These are phyloP conservation scores for Forsythia suspensa DNA, from an alignment of 257 asterid species.

Conservation along the genomic window DNA sequence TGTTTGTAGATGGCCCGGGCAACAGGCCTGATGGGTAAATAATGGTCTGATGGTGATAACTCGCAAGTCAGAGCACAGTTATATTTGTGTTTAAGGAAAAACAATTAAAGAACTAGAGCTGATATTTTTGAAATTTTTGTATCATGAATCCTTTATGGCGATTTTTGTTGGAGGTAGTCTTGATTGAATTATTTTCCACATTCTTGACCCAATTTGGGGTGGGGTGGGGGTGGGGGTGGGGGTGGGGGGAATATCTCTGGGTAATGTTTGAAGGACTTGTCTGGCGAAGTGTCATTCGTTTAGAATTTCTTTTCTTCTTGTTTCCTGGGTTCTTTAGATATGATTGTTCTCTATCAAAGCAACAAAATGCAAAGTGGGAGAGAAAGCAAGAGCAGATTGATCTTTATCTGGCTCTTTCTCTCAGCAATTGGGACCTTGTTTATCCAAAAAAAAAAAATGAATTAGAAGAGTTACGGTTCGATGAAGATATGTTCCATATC, in stretches of 20 bases:
- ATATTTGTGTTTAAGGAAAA: not conserved
- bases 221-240: too few species aligned
- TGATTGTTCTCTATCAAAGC: not conserved
- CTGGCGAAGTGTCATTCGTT: conserved; percentile 9
- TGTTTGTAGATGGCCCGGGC: not conserved
- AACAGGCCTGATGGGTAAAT: not conserved
- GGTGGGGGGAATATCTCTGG: too few species aligned
- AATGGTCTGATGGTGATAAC: not conserved
- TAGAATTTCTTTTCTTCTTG: not conserved
- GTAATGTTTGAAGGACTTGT: not conserved
- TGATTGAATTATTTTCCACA: not conserved
- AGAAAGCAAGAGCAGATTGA: not conserved
- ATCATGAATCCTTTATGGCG: not conserved
- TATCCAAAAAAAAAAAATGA: not conserved
- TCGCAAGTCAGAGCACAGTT: not conserved
- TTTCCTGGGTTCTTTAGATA: not conserved
- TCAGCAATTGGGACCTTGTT: not conserved
- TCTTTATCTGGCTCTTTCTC: not conserved
- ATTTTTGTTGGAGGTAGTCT: not conserved
- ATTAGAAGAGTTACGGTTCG: not conserved
- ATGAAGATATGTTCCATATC: not conserved
- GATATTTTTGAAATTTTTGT: too few species aligned
- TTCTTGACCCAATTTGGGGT: not conserved
- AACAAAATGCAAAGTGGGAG: not conserved
- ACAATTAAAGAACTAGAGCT: not conserved